Evolutionary conservation across 768 basidiomycete genomes (phyloP).

Genomic region (Leccinum truebloodii): DNA sequence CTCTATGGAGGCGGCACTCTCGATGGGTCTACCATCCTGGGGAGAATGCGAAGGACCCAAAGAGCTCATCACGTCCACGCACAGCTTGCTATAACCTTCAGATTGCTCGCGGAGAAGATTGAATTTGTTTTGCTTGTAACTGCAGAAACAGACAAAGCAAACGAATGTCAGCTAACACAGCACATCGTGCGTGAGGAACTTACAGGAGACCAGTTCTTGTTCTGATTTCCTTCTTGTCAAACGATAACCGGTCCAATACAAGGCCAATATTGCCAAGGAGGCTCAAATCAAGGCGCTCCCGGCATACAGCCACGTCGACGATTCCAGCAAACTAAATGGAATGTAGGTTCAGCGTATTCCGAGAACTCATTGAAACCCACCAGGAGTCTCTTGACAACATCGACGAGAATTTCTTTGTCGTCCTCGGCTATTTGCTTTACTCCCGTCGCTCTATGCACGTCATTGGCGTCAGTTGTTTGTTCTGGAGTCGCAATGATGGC

Average conservation of each 20-base stretch:
- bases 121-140: conserved; percentile 98
- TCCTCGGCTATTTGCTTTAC: conserved; percentile 55
- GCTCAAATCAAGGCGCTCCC: conserved; percentile 72
- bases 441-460: conserved; percentile 37
- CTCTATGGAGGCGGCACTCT: conserved; percentile 56
- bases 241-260: conserved; percentile 61
- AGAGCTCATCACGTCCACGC: conserved; percentile 76
- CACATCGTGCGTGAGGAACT: conserved; percentile 32
- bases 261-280: conserved; percentile 65
- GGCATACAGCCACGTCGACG: conserved; percentile 59
- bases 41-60: conserved; percentile 75
- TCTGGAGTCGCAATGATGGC: conserved; percentile 37
- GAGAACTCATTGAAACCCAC: conserved; percentile 35
- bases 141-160: conserved; percentile 32
- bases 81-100: conserved; percentile 94
- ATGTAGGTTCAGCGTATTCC: background rate
- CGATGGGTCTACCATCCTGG: conserved; percentile 63
- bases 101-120: conserved; percentile 96
- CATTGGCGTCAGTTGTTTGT: conserved; percentile 23
- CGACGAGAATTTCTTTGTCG: conserved; percentile 62
- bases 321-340: conserved; percentile 54
- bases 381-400: conserved; percentile 60
- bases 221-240: conserved; percentile 81
- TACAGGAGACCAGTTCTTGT: conserved; percentile 81
- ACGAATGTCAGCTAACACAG: conserved; percentile 3